phyloP scores from a whole-genome alignment of 257 asterid genomes.

The Ocimum tenuiflorum region DNA sequence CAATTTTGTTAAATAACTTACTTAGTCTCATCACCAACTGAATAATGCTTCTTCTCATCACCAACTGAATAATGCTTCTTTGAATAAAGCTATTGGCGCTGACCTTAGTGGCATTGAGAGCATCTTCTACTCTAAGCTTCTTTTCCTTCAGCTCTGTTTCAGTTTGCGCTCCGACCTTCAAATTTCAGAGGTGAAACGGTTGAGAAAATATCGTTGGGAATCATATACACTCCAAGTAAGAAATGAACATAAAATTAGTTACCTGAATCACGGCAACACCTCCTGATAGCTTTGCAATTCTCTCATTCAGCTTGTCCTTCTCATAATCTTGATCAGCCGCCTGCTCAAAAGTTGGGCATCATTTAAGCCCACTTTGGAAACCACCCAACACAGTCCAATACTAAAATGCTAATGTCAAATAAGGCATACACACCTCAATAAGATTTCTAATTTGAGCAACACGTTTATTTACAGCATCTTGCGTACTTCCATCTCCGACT shows the following conservation, averaged over 20 bases:
- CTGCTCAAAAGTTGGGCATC: slow-evolving; percentile 29
- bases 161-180: slow-evolving; percentile 98
- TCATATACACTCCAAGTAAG: not conserved
- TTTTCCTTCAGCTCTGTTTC: slow-evolving; percentile 94
- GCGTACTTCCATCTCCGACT: slow-evolving; percentile 96
- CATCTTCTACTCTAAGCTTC: slow-evolving; percentile 98
- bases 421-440: slow-evolving; percentile 52
- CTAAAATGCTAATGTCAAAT: not conserved
- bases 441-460: slow-evolving; percentile 80
- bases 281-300: slow-evolving; percentile 93
- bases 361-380: slow-evolving; percentile 1
- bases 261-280: slow-evolving; percentile 99
- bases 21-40: not conserved
- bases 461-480: slow-evolving; percentile 76
- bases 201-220: not conserved
- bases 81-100: not conserved
- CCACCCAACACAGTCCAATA: not conserved
- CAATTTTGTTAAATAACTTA: not conserved
- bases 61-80: not conserved
- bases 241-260: not conserved
- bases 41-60: not conserved
- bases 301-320: slow-evolving; percentile 77
- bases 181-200: not conserved
- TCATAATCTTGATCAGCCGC: slow-evolving; percentile 90
- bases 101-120: slow-evolving; percentile 96